Evolutionary conservation across 2,329 filamentous ascomycete species (phyloP).

Genomic region (Septoria linicola): DNA sequence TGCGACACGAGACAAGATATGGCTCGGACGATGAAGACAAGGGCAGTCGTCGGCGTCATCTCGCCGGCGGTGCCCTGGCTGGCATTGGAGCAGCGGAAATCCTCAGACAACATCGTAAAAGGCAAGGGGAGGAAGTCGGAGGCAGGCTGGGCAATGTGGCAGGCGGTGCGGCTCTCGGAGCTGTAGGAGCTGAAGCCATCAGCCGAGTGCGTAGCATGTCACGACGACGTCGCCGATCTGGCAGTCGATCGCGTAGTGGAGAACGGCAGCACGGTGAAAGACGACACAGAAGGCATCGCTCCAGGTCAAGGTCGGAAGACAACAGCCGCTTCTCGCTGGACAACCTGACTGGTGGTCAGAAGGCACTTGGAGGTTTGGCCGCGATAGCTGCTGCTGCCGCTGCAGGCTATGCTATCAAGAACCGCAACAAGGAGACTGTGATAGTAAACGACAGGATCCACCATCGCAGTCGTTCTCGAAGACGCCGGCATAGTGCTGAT

Average conservation of each 20-base stretch:
- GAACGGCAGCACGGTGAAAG: conserved; percentile 20
- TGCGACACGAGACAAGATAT: conserved; percentile 47
- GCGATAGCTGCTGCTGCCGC: conserved; percentile 61
- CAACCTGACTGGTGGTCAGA: conserved; percentile 47
- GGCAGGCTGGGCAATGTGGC: conserved; percentile 54
- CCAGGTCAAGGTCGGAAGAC: conserved; percentile 40
- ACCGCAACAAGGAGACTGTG: conserved; percentile 49
- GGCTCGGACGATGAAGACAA: conserved; percentile 40
- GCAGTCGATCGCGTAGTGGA: conserved; percentile 25
- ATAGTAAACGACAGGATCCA: conserved; percentile 43
- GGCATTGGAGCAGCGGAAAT: conserved; percentile 62
- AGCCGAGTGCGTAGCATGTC: conserved; percentile 48
- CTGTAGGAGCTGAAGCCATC: conserved; percentile 60
- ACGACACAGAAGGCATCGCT: conserved; percentile 34
- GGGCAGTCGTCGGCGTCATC: conserved; percentile 55
- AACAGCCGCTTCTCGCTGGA: conserved; percentile 36
- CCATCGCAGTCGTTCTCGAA: conserved; percentile 46
- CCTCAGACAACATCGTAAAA: conserved; percentile 57
- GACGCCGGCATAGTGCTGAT: conserved; percentile 43
- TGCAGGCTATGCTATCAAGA: conserved; percentile 53
- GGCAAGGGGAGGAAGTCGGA: conserved; percentile 55
- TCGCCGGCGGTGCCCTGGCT: conserved; percentile 62
- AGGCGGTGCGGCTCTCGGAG: conserved; percentile 62
- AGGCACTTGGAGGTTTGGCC: conserved; percentile 55
- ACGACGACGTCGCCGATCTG: conserved; percentile 28